Evolutionary conservation across 345 rosid genomes (phyloP).

Genomic region (Linum tenue): DNA sequence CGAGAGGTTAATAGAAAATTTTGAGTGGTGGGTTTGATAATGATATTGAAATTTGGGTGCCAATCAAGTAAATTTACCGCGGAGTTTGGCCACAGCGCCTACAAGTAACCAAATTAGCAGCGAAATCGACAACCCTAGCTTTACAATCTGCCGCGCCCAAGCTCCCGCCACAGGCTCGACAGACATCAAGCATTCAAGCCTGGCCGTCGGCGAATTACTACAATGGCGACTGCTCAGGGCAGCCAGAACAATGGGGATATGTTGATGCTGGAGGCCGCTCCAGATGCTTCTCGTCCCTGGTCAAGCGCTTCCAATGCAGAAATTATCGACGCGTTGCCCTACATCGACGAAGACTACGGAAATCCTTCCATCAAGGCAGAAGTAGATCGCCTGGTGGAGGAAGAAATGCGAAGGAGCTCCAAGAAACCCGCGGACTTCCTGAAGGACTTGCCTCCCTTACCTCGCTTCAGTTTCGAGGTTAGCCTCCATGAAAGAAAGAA

Average conservation of each 20-base stretch:
- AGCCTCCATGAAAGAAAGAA: background rate
- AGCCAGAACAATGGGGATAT: constrained; percentile 40
- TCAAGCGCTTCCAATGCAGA: constrained; percentile 49
- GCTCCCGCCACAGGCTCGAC: no score
- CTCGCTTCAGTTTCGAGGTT: constrained; percentile 67
- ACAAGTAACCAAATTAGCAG: no score
- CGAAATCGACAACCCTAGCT: no score
- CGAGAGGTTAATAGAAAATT: no score
- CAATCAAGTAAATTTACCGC: no score
- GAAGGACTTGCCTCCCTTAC: constrained; percentile 65
- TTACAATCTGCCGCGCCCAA: no score
- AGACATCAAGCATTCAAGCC: no score
- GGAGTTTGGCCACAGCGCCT: no score
- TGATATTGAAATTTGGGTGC: no score
- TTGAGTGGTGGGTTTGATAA: no score
- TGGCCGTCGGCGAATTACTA: background rate
- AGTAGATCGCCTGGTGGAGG: constrained; percentile 83
- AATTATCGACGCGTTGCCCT: constrained; percentile 81
- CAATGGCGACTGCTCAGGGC: constrained; percentile 22
- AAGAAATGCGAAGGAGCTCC: constrained; percentile 90
- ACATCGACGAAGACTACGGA: constrained; percentile 89
- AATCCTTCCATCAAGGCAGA: constrained; percentile 63
- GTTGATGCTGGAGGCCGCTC: constrained; percentile 75
- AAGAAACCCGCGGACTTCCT: constrained; percentile 88
- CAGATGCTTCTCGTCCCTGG: constrained; percentile 59